Base-by-base conservation (phyloP, 257 asterid species). In the Orobanche coerulescens region DNA sequence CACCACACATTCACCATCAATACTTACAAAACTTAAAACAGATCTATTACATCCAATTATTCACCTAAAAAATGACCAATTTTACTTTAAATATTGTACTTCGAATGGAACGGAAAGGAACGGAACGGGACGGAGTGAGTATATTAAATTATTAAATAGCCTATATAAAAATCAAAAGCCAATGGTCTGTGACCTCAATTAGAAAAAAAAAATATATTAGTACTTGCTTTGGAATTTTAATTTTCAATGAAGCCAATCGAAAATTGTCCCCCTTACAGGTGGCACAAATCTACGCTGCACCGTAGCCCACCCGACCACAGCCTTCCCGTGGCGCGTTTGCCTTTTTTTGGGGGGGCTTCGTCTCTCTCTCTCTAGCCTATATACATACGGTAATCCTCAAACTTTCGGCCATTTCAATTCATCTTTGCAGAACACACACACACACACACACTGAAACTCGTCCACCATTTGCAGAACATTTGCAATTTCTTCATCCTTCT, bases 301-400 rank as follows among this genome's bases (percentile, higher is more conserved):
- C 79, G 31, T 54, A 63, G 50, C 66, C 18, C 72, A 77, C 71
- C 67, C 4, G 68, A 73, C 67, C 79, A 73, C 77, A 67, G 39
- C 75, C 77, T 78, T 68, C 77, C 66, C 77, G 80, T 71, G 83
- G 69, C 79, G 79, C 79, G 70, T 66, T 11, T 14, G 23, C 65
- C 26, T 55, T 67, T 69, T 48, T 51, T 19, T 25, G 40, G n/a
- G n/a, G n/a, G n/a, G n/a, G n/a, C n/a, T n/a, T 42, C 4, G 4
- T 15, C 49, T 12, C 51, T 60, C 34, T 34, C 24, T 54, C 22
- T 62, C 42, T 31, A 64, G 24, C 42, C 52, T 36, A n/a, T n/a
- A n/a, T 37, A 19, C 50, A 23, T 26, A 13, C 34, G 43, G 64
- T 9, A 20, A 12, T 31, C 69, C 54, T 67, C 79, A 65, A 70